phyloP scores from a whole-genome alignment of 148 eudicot genomes.

The Hydrangea macrophylla region DNA sequence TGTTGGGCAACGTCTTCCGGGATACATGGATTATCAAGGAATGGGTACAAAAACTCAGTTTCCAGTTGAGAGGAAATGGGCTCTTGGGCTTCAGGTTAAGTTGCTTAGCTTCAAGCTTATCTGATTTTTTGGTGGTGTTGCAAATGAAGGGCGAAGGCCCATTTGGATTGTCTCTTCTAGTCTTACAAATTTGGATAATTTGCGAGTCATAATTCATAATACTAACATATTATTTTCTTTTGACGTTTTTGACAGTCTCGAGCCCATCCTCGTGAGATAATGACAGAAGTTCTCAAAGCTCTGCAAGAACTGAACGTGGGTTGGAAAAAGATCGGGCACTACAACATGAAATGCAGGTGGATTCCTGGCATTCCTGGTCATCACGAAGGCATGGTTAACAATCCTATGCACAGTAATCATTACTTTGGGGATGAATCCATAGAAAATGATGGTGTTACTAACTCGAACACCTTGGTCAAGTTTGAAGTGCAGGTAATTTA shows the following conservation, averaged over 20 bases:
- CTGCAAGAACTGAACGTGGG: slow-evolving; percentile 79
- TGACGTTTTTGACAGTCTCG: slow-evolving; percentile 52
- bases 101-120: slow-evolving; percentile 2
- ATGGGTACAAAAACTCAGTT: slow-evolving; percentile 54
- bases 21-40: slow-evolving; percentile 65
- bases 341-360: slow-evolving; percentile 95
- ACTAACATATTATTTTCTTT: background rate
- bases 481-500: slow-evolving; percentile 88
- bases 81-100: slow-evolving; percentile 92
- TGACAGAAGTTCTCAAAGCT: slow-evolving; percentile 92
- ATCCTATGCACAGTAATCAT: slow-evolving; percentile 45
- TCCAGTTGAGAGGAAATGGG: slow-evolving; percentile 89
- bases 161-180: background rate
- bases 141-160: background rate
- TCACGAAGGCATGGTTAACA: slow-evolving; percentile 52
- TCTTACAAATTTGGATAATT: background rate
- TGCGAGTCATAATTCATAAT: background rate
- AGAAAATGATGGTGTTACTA: slow-evolving; percentile 47
- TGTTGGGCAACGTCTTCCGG: slow-evolving; percentile 50
- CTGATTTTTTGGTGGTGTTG: background rate
- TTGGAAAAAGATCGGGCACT: slow-evolving; percentile 96
- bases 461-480: slow-evolving; percentile 68
- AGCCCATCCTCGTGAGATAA: slow-evolving; percentile 89
- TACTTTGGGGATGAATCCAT: slow-evolving; percentile 71
- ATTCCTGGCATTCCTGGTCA: slow-evolving; percentile 64